phyloP scores from a whole-genome alignment of 2,329 filamentous ascomycete genomes.

The Penicillium italicum region DNA sequence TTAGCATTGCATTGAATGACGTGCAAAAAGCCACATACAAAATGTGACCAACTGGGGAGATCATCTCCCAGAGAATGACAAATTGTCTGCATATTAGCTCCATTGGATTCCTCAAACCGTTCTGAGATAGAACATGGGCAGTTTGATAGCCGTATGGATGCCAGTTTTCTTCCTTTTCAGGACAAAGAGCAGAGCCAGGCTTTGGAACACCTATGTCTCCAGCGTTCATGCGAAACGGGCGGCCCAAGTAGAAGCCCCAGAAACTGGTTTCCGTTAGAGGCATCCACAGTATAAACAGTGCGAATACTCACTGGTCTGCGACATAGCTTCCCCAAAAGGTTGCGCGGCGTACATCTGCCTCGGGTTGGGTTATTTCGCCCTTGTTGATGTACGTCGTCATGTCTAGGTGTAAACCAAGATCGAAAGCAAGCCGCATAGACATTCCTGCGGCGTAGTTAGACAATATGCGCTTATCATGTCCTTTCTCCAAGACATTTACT shows the following conservation, averaged over 20 bases:
- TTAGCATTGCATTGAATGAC: conserved; percentile 10
- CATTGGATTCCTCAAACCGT: conserved; percentile 29
- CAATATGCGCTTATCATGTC: neutral
- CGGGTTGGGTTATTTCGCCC: conserved; percentile 38
- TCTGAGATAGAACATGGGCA: conserved; percentile 13
- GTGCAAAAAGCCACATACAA: conserved; percentile 26
- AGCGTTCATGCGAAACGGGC: conserved; percentile 42
- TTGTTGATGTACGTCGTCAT: conserved; percentile 40
- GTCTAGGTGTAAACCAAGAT: conserved; percentile 44
- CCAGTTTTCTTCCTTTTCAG: conserved; percentile 32
- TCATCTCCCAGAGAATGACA: conserved; percentile 43
- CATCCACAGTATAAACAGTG: fast-evolving
- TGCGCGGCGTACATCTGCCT: conserved; percentile 40
- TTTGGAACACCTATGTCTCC: conserved; percentile 42
- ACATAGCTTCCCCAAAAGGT: conserved; percentile 46
- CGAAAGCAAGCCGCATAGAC: conserved; percentile 47
- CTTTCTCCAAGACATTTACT: conserved; percentile 1
- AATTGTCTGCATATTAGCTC: conserved; percentile 39
- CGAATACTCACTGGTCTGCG: conserved; percentile 37
- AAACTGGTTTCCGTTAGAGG: conserved; percentile 27
- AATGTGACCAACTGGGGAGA: conserved; percentile 43
- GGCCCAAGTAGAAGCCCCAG: conserved; percentile 44
- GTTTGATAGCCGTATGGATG: conserved; percentile 29
- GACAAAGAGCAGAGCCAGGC: conserved; percentile 29
- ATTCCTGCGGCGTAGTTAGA: conserved; percentile 31